Evolutionary conservation across 2,329 filamentous ascomycete genomes (phyloP), one percentile per base, ranked within the genome.

Genomic region (Ambrosiella xylebori): DNA sequence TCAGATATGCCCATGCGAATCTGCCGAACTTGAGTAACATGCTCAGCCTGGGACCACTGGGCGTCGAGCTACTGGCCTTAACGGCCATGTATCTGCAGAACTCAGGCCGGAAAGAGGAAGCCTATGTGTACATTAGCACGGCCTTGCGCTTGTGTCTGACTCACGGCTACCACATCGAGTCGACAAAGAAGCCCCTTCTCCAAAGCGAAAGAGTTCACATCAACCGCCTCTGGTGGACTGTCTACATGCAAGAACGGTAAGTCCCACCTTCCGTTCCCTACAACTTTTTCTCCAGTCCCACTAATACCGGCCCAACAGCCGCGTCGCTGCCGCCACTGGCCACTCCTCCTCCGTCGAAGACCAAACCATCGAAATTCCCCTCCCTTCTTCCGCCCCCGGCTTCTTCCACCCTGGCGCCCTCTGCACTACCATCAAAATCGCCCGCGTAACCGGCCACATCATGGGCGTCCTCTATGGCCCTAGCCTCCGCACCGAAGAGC

Each of bases 231-330:
- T 66, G 64, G 64, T 66, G 65, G 65, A 66, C 65, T 2, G 62
- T 66, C 2, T 66, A 66, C 8, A 66, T 66, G 65, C 65, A 67
- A 57, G 65, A 67, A 57, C 61, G 65, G 65, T 65, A n/a, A 50
- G 60, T 36, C 27, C 6, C 12, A 17, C 3, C 11, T 35, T 37
- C n/a, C n/a, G 11, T 27, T 7, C 8, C 38, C 27, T 2, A 54
- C 27, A 3, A 15, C 36, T 49, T 35, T n/a, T 13, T 27, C 40
- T 6, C 13, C n/a, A 9, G 41, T 3, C 27, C 27, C 27, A 27
- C 54, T 59, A 57, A 59, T 47, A 7, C 38, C 5, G 3, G 12
- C 35, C 5, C 9, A 19, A 8, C 17, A 61, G 60, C 13, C 57
- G 60, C 12, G 57, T 61, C 41, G 60, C 60, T 12, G 60, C 60